These are phyloP conservation scores for Pseudotulostoma volvatum DNA, from an alignment of 495 filamentous ascomycete genomes.

Conservation along the genomic window DNA sequence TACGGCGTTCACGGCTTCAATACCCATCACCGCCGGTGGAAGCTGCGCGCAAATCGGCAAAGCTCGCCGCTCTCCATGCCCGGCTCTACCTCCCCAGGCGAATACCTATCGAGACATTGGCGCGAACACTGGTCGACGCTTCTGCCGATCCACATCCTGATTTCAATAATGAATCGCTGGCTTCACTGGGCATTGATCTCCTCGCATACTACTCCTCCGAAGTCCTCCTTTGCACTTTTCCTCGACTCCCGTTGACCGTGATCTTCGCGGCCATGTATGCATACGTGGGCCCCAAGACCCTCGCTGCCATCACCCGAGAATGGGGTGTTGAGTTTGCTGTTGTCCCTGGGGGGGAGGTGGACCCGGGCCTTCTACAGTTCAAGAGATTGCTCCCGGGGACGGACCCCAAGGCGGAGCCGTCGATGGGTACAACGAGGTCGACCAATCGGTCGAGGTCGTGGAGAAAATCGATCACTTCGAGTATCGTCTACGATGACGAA, in stretches of 20 bases:
- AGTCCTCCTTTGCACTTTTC: constrained; percentile 70
- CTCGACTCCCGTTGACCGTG: constrained; percentile 71
- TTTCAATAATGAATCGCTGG: constrained; percentile 72
- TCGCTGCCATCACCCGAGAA: constrained; percentile 52
- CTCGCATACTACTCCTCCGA: constrained; percentile 77
- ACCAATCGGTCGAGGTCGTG: constrained; percentile 23
- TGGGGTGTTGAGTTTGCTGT: constrained; percentile 85
- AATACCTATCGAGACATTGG: constrained; percentile 73
- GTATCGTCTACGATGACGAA: constrained; percentile 61
- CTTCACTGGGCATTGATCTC: constrained; percentile 65
- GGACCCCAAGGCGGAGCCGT: constrained; percentile 12
- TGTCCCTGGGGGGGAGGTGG: constrained; percentile 74
- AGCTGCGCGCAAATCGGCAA: constrained; percentile 58
- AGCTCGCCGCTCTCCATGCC: constrained; percentile 85
- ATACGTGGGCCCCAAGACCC: constrained; percentile 55
- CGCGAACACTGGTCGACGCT: constrained; percentile 66
- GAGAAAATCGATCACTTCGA: constrained; percentile 45
- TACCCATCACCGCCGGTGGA: constrained; percentile 50
- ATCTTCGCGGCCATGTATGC: constrained; percentile 70
- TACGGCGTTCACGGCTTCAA: constrained; percentile 15
- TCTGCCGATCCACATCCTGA: constrained; percentile 58
- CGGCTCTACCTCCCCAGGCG: constrained; percentile 69
- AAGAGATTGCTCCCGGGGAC: constrained; percentile 41
- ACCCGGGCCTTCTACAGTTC: constrained; percentile 86
- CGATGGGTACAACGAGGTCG: constrained; percentile 17